These are phyloP conservation scores for Aspergillus ustus DNA, from an alignment of 2,329 filamentous ascomycete species.

Conservation along the genomic window DNA sequence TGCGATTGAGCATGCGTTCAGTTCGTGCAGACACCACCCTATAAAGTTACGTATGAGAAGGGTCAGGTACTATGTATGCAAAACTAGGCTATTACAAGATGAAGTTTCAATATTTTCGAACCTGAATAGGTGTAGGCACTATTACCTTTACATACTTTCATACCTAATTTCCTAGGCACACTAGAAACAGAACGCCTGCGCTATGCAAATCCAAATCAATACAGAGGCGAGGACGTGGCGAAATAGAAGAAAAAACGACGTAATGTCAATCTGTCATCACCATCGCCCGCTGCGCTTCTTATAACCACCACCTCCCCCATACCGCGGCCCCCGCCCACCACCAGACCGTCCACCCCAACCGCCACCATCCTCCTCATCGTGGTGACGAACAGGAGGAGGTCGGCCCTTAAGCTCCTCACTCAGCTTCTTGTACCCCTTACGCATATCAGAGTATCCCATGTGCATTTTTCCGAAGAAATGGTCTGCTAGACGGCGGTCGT, in stretches of 20 bases:
- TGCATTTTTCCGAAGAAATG: constrained; percentile 99
- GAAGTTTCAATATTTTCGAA: not conserved
- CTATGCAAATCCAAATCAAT: constrained; percentile 43
- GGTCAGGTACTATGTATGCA: not conserved
- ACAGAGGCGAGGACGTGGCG: constrained; percentile 11
- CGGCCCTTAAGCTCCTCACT: constrained; percentile 83
- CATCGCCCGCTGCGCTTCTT: constrained; percentile 49
- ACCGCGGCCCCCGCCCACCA: constrained; percentile 49
- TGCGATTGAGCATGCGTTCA: not conserved
- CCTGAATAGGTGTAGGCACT: constrained; percentile 24
- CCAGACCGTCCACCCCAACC: constrained; percentile 48
- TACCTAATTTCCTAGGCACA: constrained; percentile 31
- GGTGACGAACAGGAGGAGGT: constrained; percentile 62
- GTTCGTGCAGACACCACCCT: not conserved
- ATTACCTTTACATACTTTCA: constrained; percentile 28
- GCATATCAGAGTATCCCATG: constrained; percentile 95
- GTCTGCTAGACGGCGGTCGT: constrained; percentile 89
- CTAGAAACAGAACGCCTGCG: constrained; percentile 44
- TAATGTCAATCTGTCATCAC: constrained; percentile 29
- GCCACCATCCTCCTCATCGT: constrained; percentile 56
- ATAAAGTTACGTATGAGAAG: not conserved
- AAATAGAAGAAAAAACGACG: constrained; percentile 11
- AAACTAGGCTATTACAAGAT: not conserved
- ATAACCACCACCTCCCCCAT: constrained; percentile 54
- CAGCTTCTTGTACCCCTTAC: constrained; percentile 86